Conservation (phyloP, 2,329 filamentous ascomycete genomes). For the Cordyceps pruinosa region DNA sequence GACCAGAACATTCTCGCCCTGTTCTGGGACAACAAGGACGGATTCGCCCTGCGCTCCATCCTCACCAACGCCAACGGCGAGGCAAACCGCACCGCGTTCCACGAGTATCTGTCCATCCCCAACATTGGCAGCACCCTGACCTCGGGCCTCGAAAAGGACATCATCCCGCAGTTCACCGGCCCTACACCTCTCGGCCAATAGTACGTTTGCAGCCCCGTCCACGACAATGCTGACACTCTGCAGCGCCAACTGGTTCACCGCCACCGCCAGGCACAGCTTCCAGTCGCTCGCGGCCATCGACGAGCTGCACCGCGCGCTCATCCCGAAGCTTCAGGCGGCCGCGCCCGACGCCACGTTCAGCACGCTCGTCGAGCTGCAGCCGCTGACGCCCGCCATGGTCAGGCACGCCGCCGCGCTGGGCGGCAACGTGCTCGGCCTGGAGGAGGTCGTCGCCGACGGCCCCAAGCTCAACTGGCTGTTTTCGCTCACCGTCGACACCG, state of each 20-base stretch:
- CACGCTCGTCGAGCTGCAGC: constrained; percentile 26
- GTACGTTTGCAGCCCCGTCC: constrained; percentile 7
- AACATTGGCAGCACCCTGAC: constrained; percentile 19
- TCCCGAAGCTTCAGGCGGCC: constrained; percentile 21
- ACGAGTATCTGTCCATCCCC: constrained; percentile 17
- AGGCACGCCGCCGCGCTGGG: constrained; percentile 18
- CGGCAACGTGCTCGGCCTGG: constrained; percentile 28
- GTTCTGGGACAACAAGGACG: constrained; percentile 16
- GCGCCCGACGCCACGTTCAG: constrained; percentile 21
- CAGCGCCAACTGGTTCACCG: constrained; percentile 27
- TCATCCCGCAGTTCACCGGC: constrained; percentile 26
- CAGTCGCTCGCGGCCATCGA: constrained; percentile 26
- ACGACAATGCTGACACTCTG: neutral
- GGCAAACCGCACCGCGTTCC: constrained; percentile 19
- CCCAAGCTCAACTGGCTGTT: constrained; percentile 31
- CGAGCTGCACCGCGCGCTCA: constrained; percentile 22
- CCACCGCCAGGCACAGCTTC: constrained; percentile 22
- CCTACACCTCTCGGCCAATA: constrained; percentile 25
- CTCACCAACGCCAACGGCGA: constrained; percentile 23
- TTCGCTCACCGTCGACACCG: constrained; percentile 32
- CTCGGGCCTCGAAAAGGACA: constrained; percentile 20
- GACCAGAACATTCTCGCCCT: constrained; percentile 25
- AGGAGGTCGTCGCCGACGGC: constrained; percentile 28
- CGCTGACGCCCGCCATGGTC: constrained; percentile 24
- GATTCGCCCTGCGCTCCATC: constrained; percentile 17